phyloP scores from a whole-genome alignment of 352 stramenopile genomes.

The Phytophthora pseudosyringae region DNA sequence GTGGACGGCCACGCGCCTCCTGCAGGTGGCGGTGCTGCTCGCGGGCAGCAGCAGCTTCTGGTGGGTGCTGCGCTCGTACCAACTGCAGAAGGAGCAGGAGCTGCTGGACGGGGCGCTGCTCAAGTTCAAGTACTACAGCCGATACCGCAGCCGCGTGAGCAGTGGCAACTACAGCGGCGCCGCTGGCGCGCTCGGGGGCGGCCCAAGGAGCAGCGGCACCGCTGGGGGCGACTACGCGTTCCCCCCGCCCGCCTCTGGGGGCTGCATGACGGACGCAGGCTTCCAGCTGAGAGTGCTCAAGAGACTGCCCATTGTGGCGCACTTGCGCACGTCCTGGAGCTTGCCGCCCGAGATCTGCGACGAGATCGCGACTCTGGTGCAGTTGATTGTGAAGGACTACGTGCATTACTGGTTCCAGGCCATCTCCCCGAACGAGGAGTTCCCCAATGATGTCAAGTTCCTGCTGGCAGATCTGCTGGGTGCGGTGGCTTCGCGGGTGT shows the following conservation, averaged over 20 bases:
- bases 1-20: slow-evolving; percentile 38
- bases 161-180: slow-evolving; percentile 16
- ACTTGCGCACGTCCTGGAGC: slow-evolving; percentile 65
- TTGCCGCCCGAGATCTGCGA: slow-evolving; percentile 66
- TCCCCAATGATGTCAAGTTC: slow-evolving; percentile 70
- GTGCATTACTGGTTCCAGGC: slow-evolving; percentile 70
- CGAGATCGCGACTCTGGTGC: slow-evolving; percentile 61
- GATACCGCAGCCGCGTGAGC: slow-evolving; percentile 47
- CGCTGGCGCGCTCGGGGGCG: not conserved
- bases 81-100: slow-evolving; percentile 70
- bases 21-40: slow-evolving; percentile 55
- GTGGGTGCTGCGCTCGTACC: slow-evolving; percentile 67
- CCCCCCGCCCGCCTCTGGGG: slow-evolving; percentile 1
- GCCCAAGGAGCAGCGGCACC: slow-evolving; percentile 10
- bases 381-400: slow-evolving; percentile 64
- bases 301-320: slow-evolving; percentile 60
- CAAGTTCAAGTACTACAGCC: slow-evolving; percentile 60
- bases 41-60: slow-evolving; percentile 60
- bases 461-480: slow-evolving; percentile 69
- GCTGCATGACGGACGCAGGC: slow-evolving; percentile 42
- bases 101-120: slow-evolving; percentile 55
- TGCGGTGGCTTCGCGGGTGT: slow-evolving; percentile 55
- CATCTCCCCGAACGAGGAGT: slow-evolving; percentile 72
- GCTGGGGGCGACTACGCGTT: slow-evolving; percentile 9
- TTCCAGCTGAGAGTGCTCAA: slow-evolving; percentile 68